A percentile compares a stretch with the other conserved stretches of the same genome.
Conservation (phyloP, 208 protist genomes). For the Crithidia mellificae region DNA sequence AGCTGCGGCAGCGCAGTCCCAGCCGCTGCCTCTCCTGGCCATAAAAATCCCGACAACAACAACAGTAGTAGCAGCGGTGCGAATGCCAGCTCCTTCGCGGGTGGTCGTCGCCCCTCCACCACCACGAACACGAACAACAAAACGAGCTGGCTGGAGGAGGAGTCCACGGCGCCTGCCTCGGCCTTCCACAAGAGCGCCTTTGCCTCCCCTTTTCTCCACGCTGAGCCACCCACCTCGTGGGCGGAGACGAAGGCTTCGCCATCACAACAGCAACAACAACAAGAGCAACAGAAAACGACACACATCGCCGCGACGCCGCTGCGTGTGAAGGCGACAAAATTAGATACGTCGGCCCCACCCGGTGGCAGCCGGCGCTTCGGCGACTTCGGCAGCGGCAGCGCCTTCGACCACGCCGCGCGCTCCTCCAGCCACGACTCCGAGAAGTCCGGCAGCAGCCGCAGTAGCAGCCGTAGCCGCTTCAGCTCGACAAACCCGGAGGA, state of each 20-base stretch:
- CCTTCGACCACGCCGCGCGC: neutral
- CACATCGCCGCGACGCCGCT: neutral
- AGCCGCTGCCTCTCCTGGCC: no score
- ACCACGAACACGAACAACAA: no score
- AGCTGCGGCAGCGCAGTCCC: no score
- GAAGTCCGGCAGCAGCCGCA: neutral
- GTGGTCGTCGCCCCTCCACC: no score
- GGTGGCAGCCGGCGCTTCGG: neutral
- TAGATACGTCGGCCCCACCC: neutral
- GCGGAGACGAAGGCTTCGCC: neutral
- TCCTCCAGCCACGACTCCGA: conserved; percentile 4
- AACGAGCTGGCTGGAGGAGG: conserved; percentile 15
- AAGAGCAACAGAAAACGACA: no score
- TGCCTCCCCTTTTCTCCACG: neutral
- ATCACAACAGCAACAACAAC: no score
- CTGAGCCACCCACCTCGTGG: neutral
- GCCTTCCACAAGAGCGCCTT: neutral
- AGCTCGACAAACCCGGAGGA: neutral
- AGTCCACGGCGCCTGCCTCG: neutral
- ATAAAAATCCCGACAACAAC: no score
- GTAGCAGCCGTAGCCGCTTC: neutral
- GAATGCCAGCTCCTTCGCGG: no score
- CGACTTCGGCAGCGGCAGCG: conserved; percentile 2
- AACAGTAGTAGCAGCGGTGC: no score
- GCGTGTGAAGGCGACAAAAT: neutral